These are phyloP conservation scores for Xylaria curta DNA, from an alignment of 495 filamentous ascomycete species.

Conservation along the genomic window DNA sequence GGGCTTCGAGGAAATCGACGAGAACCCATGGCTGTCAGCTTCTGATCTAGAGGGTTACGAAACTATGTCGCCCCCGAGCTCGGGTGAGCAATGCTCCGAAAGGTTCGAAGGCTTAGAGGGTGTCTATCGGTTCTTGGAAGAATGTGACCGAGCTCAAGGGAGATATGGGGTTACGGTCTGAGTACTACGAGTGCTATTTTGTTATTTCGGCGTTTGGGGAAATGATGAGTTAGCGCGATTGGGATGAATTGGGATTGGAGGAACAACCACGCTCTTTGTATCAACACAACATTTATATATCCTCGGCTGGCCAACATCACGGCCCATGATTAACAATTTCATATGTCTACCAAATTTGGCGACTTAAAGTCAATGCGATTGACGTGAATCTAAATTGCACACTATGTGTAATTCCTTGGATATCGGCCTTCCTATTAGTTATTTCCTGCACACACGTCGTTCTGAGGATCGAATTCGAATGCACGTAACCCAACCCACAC, in stretches of 20 bases:
- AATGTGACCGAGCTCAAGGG: conserved; percentile 72
- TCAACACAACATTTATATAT: conserved; percentile 24
- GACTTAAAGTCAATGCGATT: background rate
- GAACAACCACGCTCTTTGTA: conserved; percentile 40
- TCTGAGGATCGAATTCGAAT: background rate
- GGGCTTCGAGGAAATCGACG: conserved; percentile 41
- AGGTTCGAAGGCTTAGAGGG: conserved; percentile 83
- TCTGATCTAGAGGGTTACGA: conserved; percentile 56
- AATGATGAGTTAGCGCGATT: background rate
- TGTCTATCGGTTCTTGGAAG: conserved; percentile 84
- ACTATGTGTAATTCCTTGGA: background rate
- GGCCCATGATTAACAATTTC: conserved; percentile 27
- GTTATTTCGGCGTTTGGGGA: conserved; percentile 24
- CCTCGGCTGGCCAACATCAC: conserved; percentile 19
- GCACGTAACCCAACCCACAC: background rate
- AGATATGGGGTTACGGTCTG: conserved; percentile 27
- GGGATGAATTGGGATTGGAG: conserved; percentile 3
- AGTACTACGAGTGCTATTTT: conserved; percentile 11
- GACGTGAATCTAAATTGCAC: background rate
- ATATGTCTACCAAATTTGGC: conserved; percentile 28
- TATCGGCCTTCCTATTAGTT: background rate
- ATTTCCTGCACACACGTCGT: background rate
- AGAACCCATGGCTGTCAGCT: conserved; percentile 56
- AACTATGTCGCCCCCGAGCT: conserved; percentile 54
- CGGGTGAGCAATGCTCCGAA: conserved; percentile 51